Percentiles rank a stretch among this genome's conserved stretches.
Evolutionary conservation across 2,329 filamentous ascomycete species (phyloP).

Genomic region (Penicillium sp.): DNA sequence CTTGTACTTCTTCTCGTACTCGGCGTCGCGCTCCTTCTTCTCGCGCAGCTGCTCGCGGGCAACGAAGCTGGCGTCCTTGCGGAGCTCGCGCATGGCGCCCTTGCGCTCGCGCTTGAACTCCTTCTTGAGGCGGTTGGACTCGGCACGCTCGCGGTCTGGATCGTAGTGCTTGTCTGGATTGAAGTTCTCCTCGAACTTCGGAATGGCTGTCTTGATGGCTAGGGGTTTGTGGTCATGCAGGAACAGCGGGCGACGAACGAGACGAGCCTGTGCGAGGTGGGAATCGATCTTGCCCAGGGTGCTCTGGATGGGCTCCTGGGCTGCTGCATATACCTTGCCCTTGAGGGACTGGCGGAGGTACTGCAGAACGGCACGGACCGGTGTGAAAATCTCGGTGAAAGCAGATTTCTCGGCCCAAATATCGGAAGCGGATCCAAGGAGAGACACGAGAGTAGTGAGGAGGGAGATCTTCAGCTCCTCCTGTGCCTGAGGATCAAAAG

Average conservation of each 20-base stretch:
- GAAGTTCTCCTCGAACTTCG: constrained; percentile 94
- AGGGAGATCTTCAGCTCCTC: constrained; percentile 58
- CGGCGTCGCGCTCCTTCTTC: constrained; percentile 90
- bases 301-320: constrained; percentile 29
- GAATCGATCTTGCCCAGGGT: constrained; percentile 38
- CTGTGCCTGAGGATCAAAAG: constrained; percentile 22
- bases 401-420: constrained; percentile 71
- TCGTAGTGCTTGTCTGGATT: constrained; percentile 98
- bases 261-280: constrained; percentile 57
- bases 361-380: constrained; percentile 57
- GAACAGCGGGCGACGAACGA: constrained; percentile 72
- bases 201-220: constrained; percentile 81
- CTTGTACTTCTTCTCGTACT: constrained; percentile 96
- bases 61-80: constrained; percentile 94
- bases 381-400: constrained; percentile 75
- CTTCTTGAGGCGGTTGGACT: constrained; percentile 76
- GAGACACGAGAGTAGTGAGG: constrained; percentile 59
- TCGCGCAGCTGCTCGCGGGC: constrained; percentile 82
- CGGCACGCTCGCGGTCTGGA: constrained; percentile 83
- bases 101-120: constrained; percentile 96
- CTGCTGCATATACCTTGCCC: constrained; percentile 48
- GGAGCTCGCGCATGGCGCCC: constrained; percentile 86
- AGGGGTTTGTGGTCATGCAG: constrained; percentile 86
- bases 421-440: constrained; percentile 67
- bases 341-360: constrained; percentile 59